These are phyloP conservation scores for Furcasterigmium furcatum DNA, from an alignment of 2,329 filamentous ascomycete genomes.

Conservation along the genomic window DNA sequence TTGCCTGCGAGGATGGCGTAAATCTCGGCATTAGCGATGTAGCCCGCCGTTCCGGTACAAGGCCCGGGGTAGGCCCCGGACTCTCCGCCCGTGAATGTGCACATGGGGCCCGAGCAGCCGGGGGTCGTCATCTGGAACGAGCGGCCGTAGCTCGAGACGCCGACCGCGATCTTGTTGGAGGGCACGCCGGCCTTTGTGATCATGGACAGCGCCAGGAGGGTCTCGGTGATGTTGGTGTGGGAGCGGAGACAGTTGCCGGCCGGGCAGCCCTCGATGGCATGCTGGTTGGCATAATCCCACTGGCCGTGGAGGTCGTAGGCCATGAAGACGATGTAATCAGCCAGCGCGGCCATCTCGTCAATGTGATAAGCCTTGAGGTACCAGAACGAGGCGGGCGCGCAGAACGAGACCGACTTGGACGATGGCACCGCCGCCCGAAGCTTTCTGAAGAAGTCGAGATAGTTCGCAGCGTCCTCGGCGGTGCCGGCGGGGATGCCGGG, in stretches of 20 bases:
- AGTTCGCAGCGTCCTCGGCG: background rate
- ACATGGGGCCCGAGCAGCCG: constrained; percentile 18
- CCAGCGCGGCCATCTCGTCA: too few relatives aligned
- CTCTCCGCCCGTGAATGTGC: constrained; percentile 17
- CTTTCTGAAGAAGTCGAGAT: background rate
- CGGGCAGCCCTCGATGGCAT: constrained; percentile 20
- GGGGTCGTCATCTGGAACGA: constrained; percentile 21
- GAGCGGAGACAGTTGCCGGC: constrained; percentile 23
- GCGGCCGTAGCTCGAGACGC: constrained; percentile 23
- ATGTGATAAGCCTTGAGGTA: too few relatives aligned
- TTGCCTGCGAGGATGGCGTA: constrained; percentile 10
- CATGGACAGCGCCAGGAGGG: constrained; percentile 5
- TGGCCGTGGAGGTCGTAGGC: constrained; percentile 27
- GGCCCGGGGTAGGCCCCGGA: constrained; percentile 19
- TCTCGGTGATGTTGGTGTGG: constrained; percentile 33
- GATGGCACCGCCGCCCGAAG: too few relatives aligned
- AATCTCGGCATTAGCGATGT: constrained; percentile 28
- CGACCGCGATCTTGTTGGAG: constrained; percentile 15
- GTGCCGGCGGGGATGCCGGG: constrained; percentile 7
- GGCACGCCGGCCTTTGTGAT: too few relatives aligned
- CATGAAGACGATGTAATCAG: constrained; percentile 3
- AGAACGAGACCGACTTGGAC: constrained; percentile 11
- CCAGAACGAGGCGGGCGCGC: constrained; percentile 15
- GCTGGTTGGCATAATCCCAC: constrained; percentile 24
- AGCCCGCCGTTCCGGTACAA: constrained; percentile 26